Conservation (phyloP, 1,284 basidiomycete species). For the Ceratobasidium sp. region DNA sequence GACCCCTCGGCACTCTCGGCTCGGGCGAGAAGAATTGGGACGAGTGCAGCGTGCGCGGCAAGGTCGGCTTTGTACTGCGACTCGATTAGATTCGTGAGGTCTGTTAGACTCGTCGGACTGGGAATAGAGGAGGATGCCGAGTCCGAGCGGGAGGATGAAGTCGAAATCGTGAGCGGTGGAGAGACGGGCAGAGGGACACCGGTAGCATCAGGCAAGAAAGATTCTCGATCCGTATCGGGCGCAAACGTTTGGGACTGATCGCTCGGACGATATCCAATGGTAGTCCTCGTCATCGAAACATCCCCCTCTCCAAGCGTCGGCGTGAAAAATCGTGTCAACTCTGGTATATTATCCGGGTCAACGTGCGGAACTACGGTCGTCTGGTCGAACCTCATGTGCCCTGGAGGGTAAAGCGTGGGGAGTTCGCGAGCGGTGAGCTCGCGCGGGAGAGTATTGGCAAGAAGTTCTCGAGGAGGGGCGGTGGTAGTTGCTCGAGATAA, state of each 20-base stretch:
- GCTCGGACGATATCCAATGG: conserved; percentile 5
- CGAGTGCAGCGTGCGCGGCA: conserved; percentile 30
- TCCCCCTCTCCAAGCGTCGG: conserved; percentile 20
- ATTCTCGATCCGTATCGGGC: neutral
- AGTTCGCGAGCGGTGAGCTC: conserved; percentile 18
- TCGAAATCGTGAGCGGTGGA: neutral
- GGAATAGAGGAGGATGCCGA: conserved; percentile 3
- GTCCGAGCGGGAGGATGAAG: neutral
- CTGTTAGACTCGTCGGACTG: neutral
- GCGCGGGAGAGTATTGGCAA: neutral
- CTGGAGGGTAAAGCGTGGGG: conserved; percentile 39
- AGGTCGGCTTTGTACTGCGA: conserved; percentile 45
- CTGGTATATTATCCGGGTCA: conserved; percentile 41
- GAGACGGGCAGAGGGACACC: neutral
- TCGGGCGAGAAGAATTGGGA: conserved; percentile 31
- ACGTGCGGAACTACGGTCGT: conserved; percentile 10
- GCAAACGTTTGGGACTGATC: neutral
- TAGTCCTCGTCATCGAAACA: neutral
- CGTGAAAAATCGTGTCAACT: conserved; percentile 31
- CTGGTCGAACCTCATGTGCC: conserved; percentile 30
- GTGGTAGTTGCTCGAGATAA: conserved; percentile 24
- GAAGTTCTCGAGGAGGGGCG: neutral
- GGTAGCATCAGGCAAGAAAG: neutral
- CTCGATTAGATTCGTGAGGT: conserved; percentile 38
- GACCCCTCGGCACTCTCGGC: conserved; percentile 34